Evolutionary conservation across 805 yeast species (phyloP), one percentile per base, ranked within the genome.

Genomic region (Candida xyloterini): DNA sequence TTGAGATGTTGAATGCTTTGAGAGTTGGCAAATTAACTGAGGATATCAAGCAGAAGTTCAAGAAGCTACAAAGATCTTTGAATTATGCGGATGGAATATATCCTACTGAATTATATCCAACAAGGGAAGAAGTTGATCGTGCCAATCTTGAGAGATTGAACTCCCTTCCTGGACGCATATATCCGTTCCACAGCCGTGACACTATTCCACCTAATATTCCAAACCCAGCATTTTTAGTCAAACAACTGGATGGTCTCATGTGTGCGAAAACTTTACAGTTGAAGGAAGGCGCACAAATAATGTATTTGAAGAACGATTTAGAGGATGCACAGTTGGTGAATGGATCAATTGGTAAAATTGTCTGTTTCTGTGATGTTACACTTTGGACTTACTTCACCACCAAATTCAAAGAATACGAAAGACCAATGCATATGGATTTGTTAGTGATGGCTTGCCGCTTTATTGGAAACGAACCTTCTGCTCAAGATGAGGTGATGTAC

Each of bases 271-370:
- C 51, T 6, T 55, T 93, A 11, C 70, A 67, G 2, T 65, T 93
- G 48, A 91, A 90, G 59, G 80, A 77, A 39, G 88, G 87, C 26
- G 95, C 96, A 0, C 99, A 93, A 61, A 97, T 93, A 1, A 90
- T 93, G 96, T 79, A 87, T 72, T 65, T 93, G 49, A 87, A 85
- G 53, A 93, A 93, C 58, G 60, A 57, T 21, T 29, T 52, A 3
- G 71, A 75, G 21, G 90, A 86, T 48, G 83, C 78, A 8, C 64
- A 70, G 2, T 66, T 93, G 27, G 98, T 93, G 28, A 93, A 93
- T 63, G 99, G 99, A 3, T 78, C 96, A 0, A 67, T 91, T 27
- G 99, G 99, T 0, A 77, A 71, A 27, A 82, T 93, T 1, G 50
- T 78, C 7, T 79, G 73, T 13, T 81, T 84, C 48, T 62, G 73